A percentile compares a stretch with the other conserved stretches of the same genome.
phyloP scores from a whole-genome alignment of 768 basidiomycete species.

The Naganishia kalamii region DNA sequence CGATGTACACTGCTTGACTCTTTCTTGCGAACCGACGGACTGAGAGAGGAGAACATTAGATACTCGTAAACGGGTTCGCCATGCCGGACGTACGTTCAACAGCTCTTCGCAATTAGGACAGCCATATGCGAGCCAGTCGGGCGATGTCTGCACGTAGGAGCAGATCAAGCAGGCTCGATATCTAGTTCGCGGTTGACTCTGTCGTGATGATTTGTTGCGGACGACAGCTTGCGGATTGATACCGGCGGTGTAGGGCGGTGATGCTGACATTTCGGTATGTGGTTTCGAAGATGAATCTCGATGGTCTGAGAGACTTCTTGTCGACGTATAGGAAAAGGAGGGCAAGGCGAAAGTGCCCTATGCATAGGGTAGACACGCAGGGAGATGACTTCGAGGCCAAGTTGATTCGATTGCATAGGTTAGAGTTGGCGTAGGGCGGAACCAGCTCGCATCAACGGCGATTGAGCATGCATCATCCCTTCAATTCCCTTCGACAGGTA shows the following conservation, averaged over 20 bases:
- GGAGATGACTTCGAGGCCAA: not conserved
- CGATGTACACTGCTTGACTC: conserved; percentile 79
- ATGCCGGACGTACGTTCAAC: conserved; percentile 63
- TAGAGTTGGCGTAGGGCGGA: conserved; percentile 1
- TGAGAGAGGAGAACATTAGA: conserved; percentile 40
- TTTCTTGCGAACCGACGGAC: conserved; percentile 83
- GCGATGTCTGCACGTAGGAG: conserved; percentile 75
- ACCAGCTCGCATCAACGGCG: not conserved
- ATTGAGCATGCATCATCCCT: not conserved
- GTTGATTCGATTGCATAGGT: not conserved
- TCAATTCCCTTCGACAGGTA: no score
- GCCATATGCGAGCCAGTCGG: conserved; percentile 75
- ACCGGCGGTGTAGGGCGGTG: not conserved
- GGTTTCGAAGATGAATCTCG: not conserved
- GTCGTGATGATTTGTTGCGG: conserved; percentile 3
- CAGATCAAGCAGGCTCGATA: conserved; percentile 83
- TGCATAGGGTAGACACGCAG: not conserved
- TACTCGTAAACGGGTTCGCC: not conserved
- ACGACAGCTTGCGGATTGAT: conserved; percentile 13
- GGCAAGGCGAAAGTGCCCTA: not conserved
- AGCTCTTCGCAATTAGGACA: conserved; percentile 98
- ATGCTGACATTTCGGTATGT: conserved; percentile 11
- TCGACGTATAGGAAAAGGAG: not conserved
- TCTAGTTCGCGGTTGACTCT: not conserved
- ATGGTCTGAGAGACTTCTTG: not conserved